phyloP scores from a whole-genome alignment of 495 filamentous ascomycete species.

The Aspergillus hancockii region DNA sequence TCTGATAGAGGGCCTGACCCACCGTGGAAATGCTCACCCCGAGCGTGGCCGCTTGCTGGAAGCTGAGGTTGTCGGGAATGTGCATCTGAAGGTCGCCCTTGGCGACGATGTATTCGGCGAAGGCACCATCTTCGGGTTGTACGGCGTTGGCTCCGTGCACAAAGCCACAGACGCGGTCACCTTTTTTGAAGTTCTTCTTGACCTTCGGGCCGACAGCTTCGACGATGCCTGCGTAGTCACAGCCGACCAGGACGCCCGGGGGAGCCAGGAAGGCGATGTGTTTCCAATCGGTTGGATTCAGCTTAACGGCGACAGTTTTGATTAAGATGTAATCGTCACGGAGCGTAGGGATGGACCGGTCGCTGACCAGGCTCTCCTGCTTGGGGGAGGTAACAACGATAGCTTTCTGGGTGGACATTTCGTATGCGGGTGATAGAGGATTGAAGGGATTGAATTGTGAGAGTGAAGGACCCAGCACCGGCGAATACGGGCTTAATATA shows the following conservation, averaged over 20 bases:
- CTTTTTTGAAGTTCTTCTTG: conserved; percentile 25
- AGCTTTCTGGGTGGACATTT: conserved; percentile 33
- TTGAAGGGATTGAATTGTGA: too few relatives aligned
- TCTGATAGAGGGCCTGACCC: conserved; percentile 23
- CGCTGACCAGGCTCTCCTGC: conserved; percentile 8
- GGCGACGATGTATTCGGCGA: conserved; percentile 47
- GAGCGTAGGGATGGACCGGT: conserved; percentile 23
- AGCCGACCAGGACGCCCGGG: conserved; percentile 40
- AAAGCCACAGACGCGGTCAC: conserved; percentile 50
- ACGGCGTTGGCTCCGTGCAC: conserved; percentile 42
- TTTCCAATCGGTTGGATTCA: conserved; percentile 58
- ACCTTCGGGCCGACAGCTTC: conserved; percentile 47
- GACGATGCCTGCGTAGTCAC: conserved; percentile 54
- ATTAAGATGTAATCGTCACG: conserved; percentile 44
- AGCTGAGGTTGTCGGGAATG: conserved; percentile 49
- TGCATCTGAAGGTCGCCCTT: conserved; percentile 47
- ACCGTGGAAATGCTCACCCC: conserved; percentile 48
- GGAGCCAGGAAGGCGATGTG: conserved; percentile 32
- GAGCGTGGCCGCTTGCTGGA: conserved; percentile 49
- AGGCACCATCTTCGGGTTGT: conserved; percentile 48
- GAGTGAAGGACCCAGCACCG: too few relatives aligned
- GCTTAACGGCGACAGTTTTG: conserved; percentile 39
- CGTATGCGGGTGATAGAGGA: neutral
- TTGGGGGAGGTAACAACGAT: conserved; percentile 24
- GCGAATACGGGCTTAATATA: too few relatives aligned